These are phyloP conservation scores for Rhizoclosmatium globosum DNA, from an alignment of 192 early-diverging fungal species.

Conservation along the genomic window DNA sequence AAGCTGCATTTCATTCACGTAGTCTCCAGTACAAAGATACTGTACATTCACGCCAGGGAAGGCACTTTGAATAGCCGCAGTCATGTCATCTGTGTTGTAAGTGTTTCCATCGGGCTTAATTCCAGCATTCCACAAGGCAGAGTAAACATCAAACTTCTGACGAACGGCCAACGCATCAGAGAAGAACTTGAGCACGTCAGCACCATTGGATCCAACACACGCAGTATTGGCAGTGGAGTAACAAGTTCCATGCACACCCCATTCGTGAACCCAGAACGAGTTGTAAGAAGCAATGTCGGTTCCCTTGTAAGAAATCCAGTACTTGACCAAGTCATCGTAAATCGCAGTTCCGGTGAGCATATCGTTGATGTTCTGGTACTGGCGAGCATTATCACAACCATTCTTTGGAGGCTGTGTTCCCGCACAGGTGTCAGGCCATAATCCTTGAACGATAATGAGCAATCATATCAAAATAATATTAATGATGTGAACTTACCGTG, in stretches of 20 bases:
- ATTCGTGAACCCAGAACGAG: not conserved
- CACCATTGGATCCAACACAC: not conserved
- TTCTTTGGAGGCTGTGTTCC: not conserved
- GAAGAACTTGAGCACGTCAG: not conserved
- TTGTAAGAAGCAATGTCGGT: not conserved
- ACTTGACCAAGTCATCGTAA: not conserved
- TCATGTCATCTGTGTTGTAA: conserved; percentile 51
- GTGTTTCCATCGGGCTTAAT: conserved; percentile 43
- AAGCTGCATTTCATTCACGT: conserved; percentile 14
- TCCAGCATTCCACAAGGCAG: conserved; percentile 13
- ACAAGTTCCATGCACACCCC: not conserved
- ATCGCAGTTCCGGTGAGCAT: not conserved
- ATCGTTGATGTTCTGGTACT: not conserved
- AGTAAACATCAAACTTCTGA: not conserved
- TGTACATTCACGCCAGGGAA: conserved; percentile 28
- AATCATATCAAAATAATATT: not conserved
- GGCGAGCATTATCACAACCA: not conserved
- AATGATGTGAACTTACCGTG: conserved; percentile 1
- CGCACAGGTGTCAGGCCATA: not conserved
- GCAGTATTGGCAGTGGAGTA: not conserved
- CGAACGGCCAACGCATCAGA: not conserved
- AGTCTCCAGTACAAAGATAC: not conserved
- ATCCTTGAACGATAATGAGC: not conserved
- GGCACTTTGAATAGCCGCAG: conserved; percentile 46
- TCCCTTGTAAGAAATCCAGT: not conserved